Conservation (phyloP, 169 alveolate genomes). For the Eimeria acervulina region DNA sequence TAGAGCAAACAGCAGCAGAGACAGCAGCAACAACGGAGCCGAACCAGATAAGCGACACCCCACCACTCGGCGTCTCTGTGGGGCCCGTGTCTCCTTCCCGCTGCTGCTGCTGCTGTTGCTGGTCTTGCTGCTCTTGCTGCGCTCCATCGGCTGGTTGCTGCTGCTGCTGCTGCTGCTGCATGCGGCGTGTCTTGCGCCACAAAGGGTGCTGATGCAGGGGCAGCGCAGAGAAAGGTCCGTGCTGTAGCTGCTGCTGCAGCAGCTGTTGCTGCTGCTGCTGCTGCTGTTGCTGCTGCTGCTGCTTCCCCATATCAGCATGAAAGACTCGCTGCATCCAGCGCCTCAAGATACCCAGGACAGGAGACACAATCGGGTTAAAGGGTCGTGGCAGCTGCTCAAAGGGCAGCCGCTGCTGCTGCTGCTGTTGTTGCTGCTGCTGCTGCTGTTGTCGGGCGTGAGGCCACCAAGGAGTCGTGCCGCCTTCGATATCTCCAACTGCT, state of each 20-base stretch:
- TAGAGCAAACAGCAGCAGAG: background rate
- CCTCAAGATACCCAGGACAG: slow-evolving; percentile 32
- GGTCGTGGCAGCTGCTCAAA: slow-evolving; percentile 39
- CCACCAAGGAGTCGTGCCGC: slow-evolving; percentile 57
- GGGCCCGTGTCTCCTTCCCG: background rate
- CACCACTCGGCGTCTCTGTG: background rate
- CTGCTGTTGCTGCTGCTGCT: slow-evolving; percentile 73
- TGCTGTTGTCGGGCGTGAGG: slow-evolving; percentile 17
- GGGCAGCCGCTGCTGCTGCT: background rate
- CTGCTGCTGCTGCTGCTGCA: slow-evolving; percentile 27
- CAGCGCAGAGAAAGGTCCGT: background rate
- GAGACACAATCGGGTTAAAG: slow-evolving; percentile 65
- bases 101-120: slow-evolving; percentile 30
- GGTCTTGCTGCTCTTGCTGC: slow-evolving; percentile 61
- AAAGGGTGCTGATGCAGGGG: slow-evolving; percentile 35
- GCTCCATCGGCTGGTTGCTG: background rate
- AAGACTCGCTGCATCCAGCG: slow-evolving; percentile 72
- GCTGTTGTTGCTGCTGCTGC: slow-evolving; percentile 40
- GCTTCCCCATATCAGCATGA: slow-evolving; percentile 32
- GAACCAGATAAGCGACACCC: background rate
- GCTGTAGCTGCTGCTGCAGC: background rate
- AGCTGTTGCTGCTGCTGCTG: too few relatives aligned
- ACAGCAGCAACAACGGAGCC: slow-evolving; percentile 8
- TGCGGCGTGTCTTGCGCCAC: slow-evolving; percentile 59
- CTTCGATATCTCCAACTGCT: slow-evolving; percentile 47